Evolutionary conservation across 495 filamentous ascomycete species (phyloP).

Genomic region (Daldinia grandis): DNA sequence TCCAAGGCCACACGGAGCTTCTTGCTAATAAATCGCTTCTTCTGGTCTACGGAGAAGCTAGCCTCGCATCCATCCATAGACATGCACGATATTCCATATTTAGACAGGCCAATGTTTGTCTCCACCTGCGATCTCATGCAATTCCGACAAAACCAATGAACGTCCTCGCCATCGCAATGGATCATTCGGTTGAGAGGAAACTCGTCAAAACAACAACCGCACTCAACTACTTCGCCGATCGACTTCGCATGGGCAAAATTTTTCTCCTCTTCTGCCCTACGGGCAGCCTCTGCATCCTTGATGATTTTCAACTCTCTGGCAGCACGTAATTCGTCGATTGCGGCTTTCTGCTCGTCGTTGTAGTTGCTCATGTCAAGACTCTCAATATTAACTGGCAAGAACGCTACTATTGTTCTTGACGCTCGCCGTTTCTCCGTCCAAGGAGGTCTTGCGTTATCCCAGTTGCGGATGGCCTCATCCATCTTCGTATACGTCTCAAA

Average conservation of each 20-base stretch:
- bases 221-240: conserved; percentile 64
- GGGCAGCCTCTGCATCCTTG: conserved; percentile 31
- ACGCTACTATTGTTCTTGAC: conserved; percentile 10
- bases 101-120: conserved; percentile 68
- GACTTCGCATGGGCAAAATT: conserved; percentile 56
- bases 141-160: conserved; percentile 70
- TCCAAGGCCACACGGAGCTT: conserved; percentile 67
- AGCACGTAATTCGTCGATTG: conserved; percentile 43
- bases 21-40: conserved; percentile 64
- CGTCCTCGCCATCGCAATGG: conserved; percentile 64
- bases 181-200: conserved; percentile 71
- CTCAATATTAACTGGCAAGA: conserved; percentile 6
- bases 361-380: conserved; percentile 11
- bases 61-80: conserved; percentile 57
- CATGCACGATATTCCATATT: conserved; percentile 67
- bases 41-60: conserved; percentile 56
- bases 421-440: conserved; percentile 40
- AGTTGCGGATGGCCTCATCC: conserved; percentile 30
- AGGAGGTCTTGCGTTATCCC: conserved; percentile 5
- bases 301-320: conserved; percentile 34
- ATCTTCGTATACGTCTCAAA: conserved; percentile 47
- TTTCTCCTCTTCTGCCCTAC: conserved; percentile 52
- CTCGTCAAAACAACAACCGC: conserved; percentile 75
- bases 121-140: conserved; percentile 74
- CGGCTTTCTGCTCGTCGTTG: conserved; percentile 32